Evolutionary conservation across 805 yeast genomes (phyloP), one percentile per base, ranked within the genome.

Genomic region (Yarrowia sp.): DNA sequence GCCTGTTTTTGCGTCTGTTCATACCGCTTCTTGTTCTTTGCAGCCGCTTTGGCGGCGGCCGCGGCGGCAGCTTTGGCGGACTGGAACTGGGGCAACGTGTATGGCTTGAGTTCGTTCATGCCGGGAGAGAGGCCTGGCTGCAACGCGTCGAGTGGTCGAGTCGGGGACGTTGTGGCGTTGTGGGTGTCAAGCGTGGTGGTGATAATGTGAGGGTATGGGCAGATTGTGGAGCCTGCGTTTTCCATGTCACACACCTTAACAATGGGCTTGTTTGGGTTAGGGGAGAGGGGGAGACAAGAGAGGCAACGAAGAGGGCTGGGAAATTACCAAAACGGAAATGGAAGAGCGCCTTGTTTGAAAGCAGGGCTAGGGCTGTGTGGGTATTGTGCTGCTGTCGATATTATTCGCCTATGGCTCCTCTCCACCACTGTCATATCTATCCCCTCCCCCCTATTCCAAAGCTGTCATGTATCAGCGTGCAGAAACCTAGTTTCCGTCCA

Each of bases 71-170:
- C 65, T 45, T 59, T 59, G 41, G 65, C 65, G 41, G 65, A 59
- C 65, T 59, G 65, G 65, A 59, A 59, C 65, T 59, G 65, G n/a
- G 65, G 65, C 65, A 59, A 45, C 52, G 52, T 59, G 65, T 59
- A 59, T 16, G 65, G 65, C 65, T 59, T 59, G 65, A 59, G 65
- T 59, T 59, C 65, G 50, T 43, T 59, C 65, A 59, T 59, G 52
- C 65, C 41, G 40, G 12, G 40, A 2, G 12, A n/a, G 3, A 12
- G 48, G 63, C 42, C 50, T 26, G 65, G 49, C 50, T 58, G 65
- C 65, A 11, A 45, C 41, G 50, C 50, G 50, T 42, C 16, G 10
- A 26, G 32, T 26, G 43, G 35, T 55, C 22, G 22, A 32, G 32
- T 32, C 46, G 19, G 10, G 19, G 36, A 22, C 16, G 65, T 14